Conservation (phyloP, 106 monocot species). For the Narthecium ossifragum region DNA sequence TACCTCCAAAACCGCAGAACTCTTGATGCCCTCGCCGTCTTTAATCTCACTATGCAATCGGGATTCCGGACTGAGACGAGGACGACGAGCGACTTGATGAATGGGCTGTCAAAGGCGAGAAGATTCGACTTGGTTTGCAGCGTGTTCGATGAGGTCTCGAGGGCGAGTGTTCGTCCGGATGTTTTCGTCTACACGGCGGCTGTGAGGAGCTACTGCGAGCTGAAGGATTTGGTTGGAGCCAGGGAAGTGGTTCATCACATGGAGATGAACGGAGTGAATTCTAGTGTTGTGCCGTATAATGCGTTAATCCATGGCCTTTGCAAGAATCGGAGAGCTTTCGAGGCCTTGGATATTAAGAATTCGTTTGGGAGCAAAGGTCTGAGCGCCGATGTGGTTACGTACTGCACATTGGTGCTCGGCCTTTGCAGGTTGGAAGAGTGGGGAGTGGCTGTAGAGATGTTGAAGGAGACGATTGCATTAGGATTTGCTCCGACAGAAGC, state of each 20-base stretch:
- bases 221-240: conserved; percentile 49
- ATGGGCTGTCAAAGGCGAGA: conserved; percentile 33
- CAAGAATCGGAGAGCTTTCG: conserved; percentile 40
- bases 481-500: conserved; percentile 62
- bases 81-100: conserved; percentile 52
- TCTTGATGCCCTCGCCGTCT: conserved; percentile 34
- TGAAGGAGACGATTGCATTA: conserved; percentile 56
- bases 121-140: conserved; percentile 42
- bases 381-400: conserved; percentile 70
- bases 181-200: conserved; percentile 50
- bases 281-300: conserved; percentile 55
- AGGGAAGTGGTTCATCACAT: conserved; percentile 32
- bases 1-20: conserved; percentile 28
- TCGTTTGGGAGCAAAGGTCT: conserved; percentile 39
- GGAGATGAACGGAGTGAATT: conserved; percentile 27
- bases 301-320: conserved; percentile 84
- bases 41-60: conserved; percentile 7
- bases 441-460: conserved; percentile 25
- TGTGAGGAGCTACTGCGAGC: conserved; percentile 63
- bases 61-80: conserved; percentile 25
- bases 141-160: conserved; percentile 35
- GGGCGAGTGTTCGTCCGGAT: conserved; percentile 23
- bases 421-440: conserved; percentile 53
- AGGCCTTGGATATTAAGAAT: conserved; percentile 58
- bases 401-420: conserved; percentile 61